phyloP scores from a whole-genome alignment of 2,329 filamentous ascomycete genomes.

The Pseudopithomyces chartarum region DNA sequence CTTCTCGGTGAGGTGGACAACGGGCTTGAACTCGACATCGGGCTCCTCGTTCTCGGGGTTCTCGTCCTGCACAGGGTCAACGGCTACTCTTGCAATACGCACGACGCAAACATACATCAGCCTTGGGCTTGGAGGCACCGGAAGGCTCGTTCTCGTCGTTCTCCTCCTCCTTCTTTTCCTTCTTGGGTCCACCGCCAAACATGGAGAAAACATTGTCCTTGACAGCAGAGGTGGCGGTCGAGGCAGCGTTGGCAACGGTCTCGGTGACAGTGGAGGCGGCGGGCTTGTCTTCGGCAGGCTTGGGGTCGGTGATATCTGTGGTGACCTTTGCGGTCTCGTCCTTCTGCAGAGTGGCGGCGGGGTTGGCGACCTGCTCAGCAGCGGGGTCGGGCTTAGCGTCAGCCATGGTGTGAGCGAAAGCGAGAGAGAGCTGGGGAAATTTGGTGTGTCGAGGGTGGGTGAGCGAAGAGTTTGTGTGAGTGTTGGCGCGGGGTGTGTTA shows the following conservation, averaged over 20 bases:
- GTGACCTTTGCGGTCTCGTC: conserved; percentile 53
- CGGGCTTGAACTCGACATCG: conserved; percentile 96
- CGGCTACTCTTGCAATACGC: no score
- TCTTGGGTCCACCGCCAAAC: conserved; percentile 97
- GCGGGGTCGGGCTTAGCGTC: conserved; percentile 49
- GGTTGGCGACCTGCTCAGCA: conserved; percentile 45
- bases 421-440: no score
- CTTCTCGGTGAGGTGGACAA: conserved; percentile 94
- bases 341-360: conserved; percentile 47
- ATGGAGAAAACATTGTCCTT: conserved; percentile 84
- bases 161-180: conserved; percentile 87
- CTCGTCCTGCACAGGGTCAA: conserved; percentile 61
- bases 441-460: not conserved
- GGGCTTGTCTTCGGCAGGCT: conserved; percentile 60
- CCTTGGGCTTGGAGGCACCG: conserved; percentile 68
- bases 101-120: conserved; percentile 52
- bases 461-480: conserved; percentile 1
- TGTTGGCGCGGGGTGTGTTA: conserved; percentile 21
- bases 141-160: conserved; percentile 77
- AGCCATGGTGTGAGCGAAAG: conserved; percentile 32
- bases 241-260: conserved; percentile 45
- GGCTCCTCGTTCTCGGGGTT: conserved; percentile 86
- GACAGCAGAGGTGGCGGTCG: conserved; percentile 44
- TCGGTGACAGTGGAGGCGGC: conserved; percentile 33
- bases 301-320: conserved; percentile 43